Percentiles rank a stretch among this genome's conserved stretches.
phyloP scores from a whole-genome alignment of 345 rosid genomes.

The Punica granatum region DNA sequence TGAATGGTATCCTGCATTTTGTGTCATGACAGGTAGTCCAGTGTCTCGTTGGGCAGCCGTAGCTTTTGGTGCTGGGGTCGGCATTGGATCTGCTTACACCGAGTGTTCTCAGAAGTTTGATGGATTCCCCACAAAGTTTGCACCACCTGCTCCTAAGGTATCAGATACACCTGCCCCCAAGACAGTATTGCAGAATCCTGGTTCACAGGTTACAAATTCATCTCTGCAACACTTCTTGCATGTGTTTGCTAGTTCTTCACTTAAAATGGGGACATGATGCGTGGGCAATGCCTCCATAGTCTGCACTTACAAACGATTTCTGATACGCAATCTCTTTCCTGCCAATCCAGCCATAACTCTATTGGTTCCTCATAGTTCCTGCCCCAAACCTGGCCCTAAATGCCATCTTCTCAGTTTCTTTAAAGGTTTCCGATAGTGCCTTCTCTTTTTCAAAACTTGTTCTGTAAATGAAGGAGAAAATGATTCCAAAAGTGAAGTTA shows the following conservation, averaged over 20 bases:
- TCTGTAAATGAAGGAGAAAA: neutral
- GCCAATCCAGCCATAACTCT: too few species aligned
- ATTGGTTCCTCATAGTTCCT: neutral
- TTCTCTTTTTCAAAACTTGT: neutral
- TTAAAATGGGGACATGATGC: neutral
- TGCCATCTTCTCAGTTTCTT: neutral
- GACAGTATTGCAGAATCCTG: constrained; percentile 29
- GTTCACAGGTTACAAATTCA: constrained; percentile 1
- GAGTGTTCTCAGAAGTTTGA: constrained; percentile 62
- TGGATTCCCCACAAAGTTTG: constrained; percentile 39
- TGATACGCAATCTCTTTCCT: neutral
- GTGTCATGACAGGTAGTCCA: constrained; percentile 56
- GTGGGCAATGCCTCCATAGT: neutral
- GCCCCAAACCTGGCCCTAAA: neutral
- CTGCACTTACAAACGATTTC: neutral
- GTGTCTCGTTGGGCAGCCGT: constrained; percentile 79
- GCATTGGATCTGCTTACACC: constrained; percentile 82
- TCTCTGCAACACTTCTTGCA: neutral
- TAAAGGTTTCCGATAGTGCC: neutral
- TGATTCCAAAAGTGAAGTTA: neutral
- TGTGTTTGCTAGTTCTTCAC: neutral
- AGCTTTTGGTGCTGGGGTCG: constrained; percentile 92
- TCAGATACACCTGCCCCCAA: constrained; percentile 34
- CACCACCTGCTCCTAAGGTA: constrained; percentile 39
- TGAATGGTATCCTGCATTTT: neutral